phyloP scores from a whole-genome alignment of 768 basidiomycete species.

The Pisolithus orientalis region DNA sequence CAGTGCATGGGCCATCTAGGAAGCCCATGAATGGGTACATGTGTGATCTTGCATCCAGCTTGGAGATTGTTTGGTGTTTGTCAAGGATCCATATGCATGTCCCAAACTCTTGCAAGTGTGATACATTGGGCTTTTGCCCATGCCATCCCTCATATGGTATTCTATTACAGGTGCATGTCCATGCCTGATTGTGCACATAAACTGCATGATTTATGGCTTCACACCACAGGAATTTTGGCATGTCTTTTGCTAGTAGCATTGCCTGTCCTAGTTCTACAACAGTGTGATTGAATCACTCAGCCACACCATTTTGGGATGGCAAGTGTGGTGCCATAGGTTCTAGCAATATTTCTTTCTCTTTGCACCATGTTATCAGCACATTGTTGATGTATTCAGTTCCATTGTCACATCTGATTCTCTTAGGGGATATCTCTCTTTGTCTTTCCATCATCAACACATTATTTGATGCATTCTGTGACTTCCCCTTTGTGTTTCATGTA shows the following conservation, averaged over 20 bases:
- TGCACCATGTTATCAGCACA: background rate
- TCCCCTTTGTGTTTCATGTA: slow-evolving; percentile 1
- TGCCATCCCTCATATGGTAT: no score
- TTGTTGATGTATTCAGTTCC: background rate
- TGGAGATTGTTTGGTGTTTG: no score
- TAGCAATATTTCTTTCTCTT: background rate
- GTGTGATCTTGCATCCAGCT: no score
- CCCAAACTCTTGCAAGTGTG: no score
- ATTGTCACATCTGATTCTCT: background rate
- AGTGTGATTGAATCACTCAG: background rate
- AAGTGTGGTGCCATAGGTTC: background rate
- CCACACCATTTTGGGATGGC: background rate
- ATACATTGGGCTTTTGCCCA: no score
- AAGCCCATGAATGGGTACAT: no score
- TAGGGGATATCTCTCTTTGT: background rate
- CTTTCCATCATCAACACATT: background rate
- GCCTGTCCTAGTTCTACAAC: background rate
- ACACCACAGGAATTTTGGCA: background rate
- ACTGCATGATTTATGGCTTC: background rate
- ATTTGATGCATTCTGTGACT: background rate
- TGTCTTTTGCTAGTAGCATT: background rate
- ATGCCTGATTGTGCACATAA: background rate
- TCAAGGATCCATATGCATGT: no score
- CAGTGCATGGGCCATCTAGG: no score
- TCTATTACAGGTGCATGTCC: background rate